Evolutionary conservation across 257 asterid species (phyloP).

Genomic region (Penstemon barbatus): DNA sequence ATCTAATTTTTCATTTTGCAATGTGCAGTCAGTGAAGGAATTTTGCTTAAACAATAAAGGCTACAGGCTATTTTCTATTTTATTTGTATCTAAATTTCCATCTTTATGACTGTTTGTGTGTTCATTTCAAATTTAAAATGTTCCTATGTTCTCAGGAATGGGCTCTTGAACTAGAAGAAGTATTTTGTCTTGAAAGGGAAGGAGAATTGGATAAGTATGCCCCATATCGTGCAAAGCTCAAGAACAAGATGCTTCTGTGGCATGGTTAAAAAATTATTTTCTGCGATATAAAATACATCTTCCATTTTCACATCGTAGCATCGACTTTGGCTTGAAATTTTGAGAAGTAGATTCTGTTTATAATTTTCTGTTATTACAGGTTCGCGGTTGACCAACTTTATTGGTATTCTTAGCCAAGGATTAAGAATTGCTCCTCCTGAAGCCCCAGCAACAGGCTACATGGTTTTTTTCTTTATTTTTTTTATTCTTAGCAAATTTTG

Average conservation of each 20-base stretch:
- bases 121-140: neutral
- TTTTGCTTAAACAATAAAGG: neutral
- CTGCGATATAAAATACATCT: neutral
- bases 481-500: constrained; percentile 6
- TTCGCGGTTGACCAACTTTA: constrained; percentile 88
- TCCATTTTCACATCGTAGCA: neutral
- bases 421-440: constrained; percentile 98
- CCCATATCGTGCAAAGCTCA: constrained; percentile 69
- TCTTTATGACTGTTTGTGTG: neutral
- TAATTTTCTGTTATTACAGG: constrained; percentile 47
- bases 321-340: neutral
- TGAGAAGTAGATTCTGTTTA: constrained; percentile 2
- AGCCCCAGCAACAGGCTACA: constrained; percentile 98
- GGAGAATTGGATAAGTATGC: constrained; percentile 85
- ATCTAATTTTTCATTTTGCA: neutral
- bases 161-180: constrained; percentile 95
- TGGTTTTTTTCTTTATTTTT: constrained; percentile 49
- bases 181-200: constrained; percentile 76
- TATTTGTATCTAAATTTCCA: neutral
- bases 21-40: neutral
- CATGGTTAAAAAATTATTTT: constrained; percentile 60
- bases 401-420: constrained; percentile 98
- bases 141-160: constrained; percentile 56
- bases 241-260: constrained; percentile 97
- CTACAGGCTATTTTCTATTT: neutral